Evolutionary conservation across 2,329 filamentous ascomycete species (phyloP).

Genomic region (Hymenoscyphus infarciens): DNA sequence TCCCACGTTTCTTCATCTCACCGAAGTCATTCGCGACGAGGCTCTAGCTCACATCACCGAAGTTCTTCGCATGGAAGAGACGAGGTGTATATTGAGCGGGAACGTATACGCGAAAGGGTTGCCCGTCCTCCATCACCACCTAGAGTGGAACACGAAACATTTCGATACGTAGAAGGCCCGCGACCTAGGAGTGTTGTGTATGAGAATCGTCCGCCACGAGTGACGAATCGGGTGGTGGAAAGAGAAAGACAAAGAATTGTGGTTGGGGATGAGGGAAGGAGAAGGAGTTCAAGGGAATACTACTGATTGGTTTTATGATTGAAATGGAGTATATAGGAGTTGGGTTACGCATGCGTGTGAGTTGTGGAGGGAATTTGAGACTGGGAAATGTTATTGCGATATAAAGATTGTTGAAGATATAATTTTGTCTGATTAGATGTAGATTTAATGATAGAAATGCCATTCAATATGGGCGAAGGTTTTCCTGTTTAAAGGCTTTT

Average conservation of each 20-base stretch:
- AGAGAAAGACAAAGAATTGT: conserved; percentile 25
- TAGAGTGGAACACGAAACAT: conserved; percentile 22
- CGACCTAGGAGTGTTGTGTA: conserved; percentile 23
- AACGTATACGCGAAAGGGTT: conserved; percentile 22
- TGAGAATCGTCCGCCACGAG: conserved; percentile 23
- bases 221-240: conserved; percentile 22
- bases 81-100: conserved; percentile 31
- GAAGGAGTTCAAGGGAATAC: conserved; percentile 26
- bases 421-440: neutral
- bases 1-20: conserved; percentile 7
- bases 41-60: conserved; percentile 1
- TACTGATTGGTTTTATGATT: conserved; percentile 16
- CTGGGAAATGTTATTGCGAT: neutral
- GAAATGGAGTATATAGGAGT: neutral
- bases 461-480: neutral
- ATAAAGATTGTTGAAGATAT: neutral
- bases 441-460: neutral
- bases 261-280: conserved; percentile 29
- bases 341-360: neutral
- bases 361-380: neutral
- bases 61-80: conserved; percentile 11
- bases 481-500: too few species aligned
- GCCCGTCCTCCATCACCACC: conserved; percentile 7
- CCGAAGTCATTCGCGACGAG: neutral
- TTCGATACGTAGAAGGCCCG: conserved; percentile 25